Evolutionary conservation across 352 stramenopile species (phyloP), one percentile per base, ranked within the genome.

Genomic region (Pythium dissimile): DNA sequence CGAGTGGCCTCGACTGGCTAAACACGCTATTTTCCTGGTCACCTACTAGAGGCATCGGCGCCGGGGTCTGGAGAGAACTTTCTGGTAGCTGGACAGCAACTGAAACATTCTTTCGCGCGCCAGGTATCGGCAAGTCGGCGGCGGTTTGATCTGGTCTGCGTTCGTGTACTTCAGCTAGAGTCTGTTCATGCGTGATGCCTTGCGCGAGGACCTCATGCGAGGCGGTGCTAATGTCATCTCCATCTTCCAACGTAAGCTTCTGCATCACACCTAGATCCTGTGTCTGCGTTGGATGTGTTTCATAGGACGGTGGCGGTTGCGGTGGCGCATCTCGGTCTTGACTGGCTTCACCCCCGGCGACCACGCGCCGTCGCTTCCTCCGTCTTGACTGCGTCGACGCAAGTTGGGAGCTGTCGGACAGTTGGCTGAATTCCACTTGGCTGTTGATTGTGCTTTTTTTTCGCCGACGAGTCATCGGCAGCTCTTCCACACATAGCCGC

Each of bases 401-500:
- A 15, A 27, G 30, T 18, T 67, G 50, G 1, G 47, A 53, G 26
- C 2, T 46, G n/a, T 58, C 32, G 18, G 47, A 61, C 5, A 56
- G 20, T 23, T 58, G 59, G 57, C 57, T 57, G 7, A 54, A 41
- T 15, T 45, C 31, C 35, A 44, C 20, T 24, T 58, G 57, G 38
- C 48, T 64, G n/a, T 23, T 47, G n/a, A n/a, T n/a, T 18, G 32
- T 42, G 15, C 52, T 53, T 18, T 56, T 63, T 27, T 54, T 48
- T 11, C 38, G 52, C 31, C 46, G 59, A 13, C 57, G 65, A 37
- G 59, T 67, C 45, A 66, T 31, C 30, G 45, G 47, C 12, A 28
- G 24, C 32, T 78, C 61, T 24, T 78, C 70, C 15, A 61, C 54
- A 35, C 67, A 75, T 13, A 88, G 62, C 0, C 65, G 66, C 34